Evolutionary conservation across 345 rosid genomes (phyloP), one percentile per base, ranked within the genome.

Genomic region (Syzygium grande): DNA sequence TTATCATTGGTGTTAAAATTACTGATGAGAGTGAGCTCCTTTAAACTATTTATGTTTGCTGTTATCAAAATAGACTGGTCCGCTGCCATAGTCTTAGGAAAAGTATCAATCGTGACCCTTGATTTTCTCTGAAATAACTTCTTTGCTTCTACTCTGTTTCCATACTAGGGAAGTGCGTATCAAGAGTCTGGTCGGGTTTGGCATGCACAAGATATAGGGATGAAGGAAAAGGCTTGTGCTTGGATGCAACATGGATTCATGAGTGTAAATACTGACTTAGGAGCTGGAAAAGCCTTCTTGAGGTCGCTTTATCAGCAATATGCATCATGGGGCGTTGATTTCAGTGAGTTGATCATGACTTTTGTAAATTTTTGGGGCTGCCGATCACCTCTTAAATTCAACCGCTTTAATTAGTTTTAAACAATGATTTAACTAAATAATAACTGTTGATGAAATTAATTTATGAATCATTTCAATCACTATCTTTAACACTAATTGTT

Each of bases 311-410:
- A 96, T 89, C 88, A 89, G 87, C 97, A 94, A 88, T 97, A 96
- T 89, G 97, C 97, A 2, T 97, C 94, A 73, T 97, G 99, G 99
- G 99, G 99, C 9, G 95, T 97, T 38, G 99, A 97, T 94, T 96
- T 97, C 87, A 95, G 99, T 97, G 93, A 96, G 83, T 73, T 38
- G 83, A 38, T 73, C 27, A 38, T 25, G 83, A 73, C 27, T 19
- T 73, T 4, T 38, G 80, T 34, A 73, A 73, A 73, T 73, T 73
- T 61, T 73, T 73, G 83, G 80, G 38, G 83, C 49, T 73, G 15
- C 27, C 2, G 23, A 68, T 30, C 79, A 19, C 83, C 49, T 34
- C 83, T 38, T 73, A 38, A 73, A 38, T 73, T 73, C 27, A 19
- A 73, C 80, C 19, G 27, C 83, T 73, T 73, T 19, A 73, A 73